A percentile compares a stretch with the other conserved stretches of the same genome.
Conservation (phyloP, 2,329 filamentous ascomycete genomes). For the Fusarium sp. region DNA sequence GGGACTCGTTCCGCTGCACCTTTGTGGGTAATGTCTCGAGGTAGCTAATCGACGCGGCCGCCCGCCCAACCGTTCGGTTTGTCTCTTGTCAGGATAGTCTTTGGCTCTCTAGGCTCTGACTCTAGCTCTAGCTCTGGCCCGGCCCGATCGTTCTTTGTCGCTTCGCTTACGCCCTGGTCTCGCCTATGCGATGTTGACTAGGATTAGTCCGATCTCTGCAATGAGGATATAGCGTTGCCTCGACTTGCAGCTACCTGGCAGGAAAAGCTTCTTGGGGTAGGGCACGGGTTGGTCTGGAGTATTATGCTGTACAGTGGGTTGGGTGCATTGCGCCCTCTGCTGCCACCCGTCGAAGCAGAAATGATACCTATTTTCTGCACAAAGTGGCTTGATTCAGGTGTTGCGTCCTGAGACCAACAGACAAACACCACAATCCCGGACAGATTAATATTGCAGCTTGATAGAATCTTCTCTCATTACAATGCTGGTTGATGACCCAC, state of each 20-base stretch:
- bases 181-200: conserved; percentile 1
- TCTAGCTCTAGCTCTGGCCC: too few species aligned
- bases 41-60: conserved; percentile 9
- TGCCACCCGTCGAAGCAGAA: conserved; percentile 19
- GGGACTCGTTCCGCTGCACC: conserved; percentile 39
- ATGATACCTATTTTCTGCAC: conserved; percentile 15
- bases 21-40: conserved; percentile 8
- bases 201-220: conserved; percentile 15
- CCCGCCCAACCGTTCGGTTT: conserved; percentile 10
- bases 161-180: conserved; percentile 4
- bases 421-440: conserved; percentile 12
- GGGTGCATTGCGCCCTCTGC: conserved; percentile 10
- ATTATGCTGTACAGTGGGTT: conserved; percentile 7
- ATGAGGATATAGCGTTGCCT: not conserved
- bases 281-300: not conserved
- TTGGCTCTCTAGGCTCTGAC: too few species aligned
- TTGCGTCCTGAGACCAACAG: conserved; percentile 15
- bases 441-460: too few species aligned
- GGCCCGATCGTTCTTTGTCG: conserved; percentile 12
- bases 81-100: not conserved
- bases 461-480: not conserved
- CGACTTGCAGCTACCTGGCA: not conserved
- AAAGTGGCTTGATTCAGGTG: conserved; percentile 26
- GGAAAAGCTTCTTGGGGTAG: not conserved
- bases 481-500: conserved; percentile 15